A percentile compares a stretch with the other conserved stretches of the same genome.
Evolutionary conservation across 2,329 filamentous ascomycete genomes (phyloP).

Genomic region (Dichotomopilus funicola): DNA sequence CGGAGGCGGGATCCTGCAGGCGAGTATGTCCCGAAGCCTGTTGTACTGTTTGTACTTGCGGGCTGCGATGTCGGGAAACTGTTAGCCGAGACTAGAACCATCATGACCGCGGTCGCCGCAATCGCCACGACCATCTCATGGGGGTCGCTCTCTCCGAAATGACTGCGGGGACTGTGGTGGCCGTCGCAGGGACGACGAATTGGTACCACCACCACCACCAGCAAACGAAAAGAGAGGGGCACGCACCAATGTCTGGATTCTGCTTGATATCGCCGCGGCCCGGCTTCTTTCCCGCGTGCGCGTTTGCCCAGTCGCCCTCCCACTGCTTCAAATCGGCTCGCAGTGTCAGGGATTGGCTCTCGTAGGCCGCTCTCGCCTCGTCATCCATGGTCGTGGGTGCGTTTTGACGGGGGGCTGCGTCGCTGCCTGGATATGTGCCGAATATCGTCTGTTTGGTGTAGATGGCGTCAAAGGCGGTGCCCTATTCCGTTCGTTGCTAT

Average conservation of each 20-base stretch:
- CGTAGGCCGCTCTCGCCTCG: conserved; percentile 38
- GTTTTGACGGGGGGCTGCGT: background rate
- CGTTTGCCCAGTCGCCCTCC: conserved; percentile 60
- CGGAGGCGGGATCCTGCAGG: conserved; percentile 44
- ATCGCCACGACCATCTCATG: background rate
- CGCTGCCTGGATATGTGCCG: conserved; percentile 1
- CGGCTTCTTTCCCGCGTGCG: conserved; percentile 62
- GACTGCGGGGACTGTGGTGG: no score
- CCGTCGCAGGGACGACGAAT: no score
- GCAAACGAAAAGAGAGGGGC: background rate
- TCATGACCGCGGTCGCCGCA: background rate
- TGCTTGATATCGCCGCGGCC: conserved; percentile 69
- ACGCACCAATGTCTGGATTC: conserved; percentile 62
- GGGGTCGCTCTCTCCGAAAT: no score
- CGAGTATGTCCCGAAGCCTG: conserved; percentile 52
- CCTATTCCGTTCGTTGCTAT: no score
- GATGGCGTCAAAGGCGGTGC: no score
- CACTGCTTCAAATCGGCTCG: conserved; percentile 66
- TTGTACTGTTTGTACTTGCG: conserved; percentile 74
- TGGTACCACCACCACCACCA: no score
- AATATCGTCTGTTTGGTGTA: no score
- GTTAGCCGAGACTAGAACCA: background rate
- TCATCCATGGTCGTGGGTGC: conserved; percentile 39
- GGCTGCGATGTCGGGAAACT: conserved; percentile 36
- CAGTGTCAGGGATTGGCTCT: conserved; percentile 47